A percentile compares a stretch with the other conserved stretches of the same genome.
Conservation (phyloP, 805 yeast genomes). For the Ogataea chonburiensis region DNA sequence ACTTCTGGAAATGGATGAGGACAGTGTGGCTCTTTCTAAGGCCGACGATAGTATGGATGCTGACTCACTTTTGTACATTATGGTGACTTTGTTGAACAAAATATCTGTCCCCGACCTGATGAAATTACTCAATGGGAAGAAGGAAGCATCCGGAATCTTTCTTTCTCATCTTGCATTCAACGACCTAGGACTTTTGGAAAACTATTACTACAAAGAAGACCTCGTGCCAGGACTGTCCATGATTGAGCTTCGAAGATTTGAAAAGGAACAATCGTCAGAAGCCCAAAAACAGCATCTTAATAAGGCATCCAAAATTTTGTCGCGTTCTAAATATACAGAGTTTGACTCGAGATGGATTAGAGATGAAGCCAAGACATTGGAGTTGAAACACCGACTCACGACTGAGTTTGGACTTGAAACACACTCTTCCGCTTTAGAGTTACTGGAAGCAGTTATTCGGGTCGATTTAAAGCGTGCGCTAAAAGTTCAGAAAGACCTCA, state of each 20-base stretch:
- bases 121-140: slow-evolving; percentile 53
- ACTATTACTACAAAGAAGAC: slow-evolving; percentile 67
- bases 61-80: slow-evolving; percentile 57
- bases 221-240: slow-evolving; percentile 46
- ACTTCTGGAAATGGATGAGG: slow-evolving; percentile 68
- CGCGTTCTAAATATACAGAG: slow-evolving; percentile 33
- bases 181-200: slow-evolving; percentile 43
- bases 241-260: slow-evolving; percentile 33
- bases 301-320: slow-evolving; percentile 31
- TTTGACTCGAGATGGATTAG: slow-evolving; percentile 41
- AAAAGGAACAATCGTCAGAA: slow-evolving; percentile 26
- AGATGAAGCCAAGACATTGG: slow-evolving; percentile 43
- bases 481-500: slow-evolving; percentile 50
- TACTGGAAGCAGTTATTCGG: slow-evolving; percentile 45
- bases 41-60: slow-evolving; percentile 60
- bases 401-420: not conserved
- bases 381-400: slow-evolving; percentile 42
- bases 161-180: slow-evolving; percentile 32
- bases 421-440: slow-evolving; percentile 41
- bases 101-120: slow-evolving; percentile 67
- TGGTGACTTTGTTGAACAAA: slow-evolving; percentile 53
- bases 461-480: slow-evolving; percentile 50
- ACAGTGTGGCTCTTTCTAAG: slow-evolving; percentile 64
- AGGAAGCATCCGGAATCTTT: slow-evolving; percentile 42
- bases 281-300: slow-evolving; percentile 26